Evolutionary conservation across 1,139 yeast species (phyloP).

Genomic region (Yamadazyma atlantica): DNA sequence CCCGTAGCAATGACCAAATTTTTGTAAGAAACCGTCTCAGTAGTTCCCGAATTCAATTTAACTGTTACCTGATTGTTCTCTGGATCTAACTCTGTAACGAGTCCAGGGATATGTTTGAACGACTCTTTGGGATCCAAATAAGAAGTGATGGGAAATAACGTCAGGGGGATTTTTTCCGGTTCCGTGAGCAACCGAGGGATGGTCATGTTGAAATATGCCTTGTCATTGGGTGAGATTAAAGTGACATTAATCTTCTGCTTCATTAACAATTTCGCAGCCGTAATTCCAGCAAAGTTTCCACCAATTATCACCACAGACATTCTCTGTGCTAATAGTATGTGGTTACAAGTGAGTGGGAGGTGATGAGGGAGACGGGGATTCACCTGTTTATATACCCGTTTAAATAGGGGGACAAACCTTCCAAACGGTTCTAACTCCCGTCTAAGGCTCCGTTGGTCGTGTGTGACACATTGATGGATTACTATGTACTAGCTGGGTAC

Average conservation of each 20-base stretch:
- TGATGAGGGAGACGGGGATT: too few species aligned
- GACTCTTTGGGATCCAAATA: conserved; percentile 13
- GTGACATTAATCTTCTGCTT: conserved; percentile 13
- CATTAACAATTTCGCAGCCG: conserved; percentile 23
- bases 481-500: too few species aligned
- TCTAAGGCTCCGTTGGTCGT: too few species aligned
- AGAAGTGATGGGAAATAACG: conserved; percentile 14
- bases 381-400: too few species aligned
- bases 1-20: conserved; percentile 30
- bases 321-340: too few species aligned
- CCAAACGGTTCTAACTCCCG: too few species aligned
- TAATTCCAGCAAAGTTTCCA: conserved; percentile 32
- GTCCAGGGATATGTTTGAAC: conserved; percentile 16
- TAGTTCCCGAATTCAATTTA: conserved; percentile 4
- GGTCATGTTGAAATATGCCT: conserved; percentile 21
- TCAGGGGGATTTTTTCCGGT: conserved; percentile 16
- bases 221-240: conserved; percentile 20
- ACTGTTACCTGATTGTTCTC: conserved; percentile 10
- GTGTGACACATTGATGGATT: too few species aligned
- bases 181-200: conserved; percentile 29
- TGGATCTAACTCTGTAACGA: conserved; percentile 20
- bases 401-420: too few species aligned
- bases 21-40: conserved; percentile 20
- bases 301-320: conserved; percentile 34
- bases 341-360: too few species aligned